These are phyloP conservation scores for Strigomonas culicis DNA, from an alignment of 208 protist genomes.

Conservation along the genomic window DNA sequence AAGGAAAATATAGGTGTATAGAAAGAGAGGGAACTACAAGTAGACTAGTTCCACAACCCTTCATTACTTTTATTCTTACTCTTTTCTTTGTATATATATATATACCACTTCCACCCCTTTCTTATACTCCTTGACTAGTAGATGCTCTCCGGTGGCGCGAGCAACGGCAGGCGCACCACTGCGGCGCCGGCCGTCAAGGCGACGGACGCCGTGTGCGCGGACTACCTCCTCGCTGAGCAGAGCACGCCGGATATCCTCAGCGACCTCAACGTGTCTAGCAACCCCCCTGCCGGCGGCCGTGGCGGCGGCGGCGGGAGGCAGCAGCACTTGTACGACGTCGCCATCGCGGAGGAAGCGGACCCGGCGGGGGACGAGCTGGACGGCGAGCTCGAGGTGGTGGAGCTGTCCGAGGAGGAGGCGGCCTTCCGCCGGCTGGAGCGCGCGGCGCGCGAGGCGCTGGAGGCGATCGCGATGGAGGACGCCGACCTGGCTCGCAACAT, in stretches of 20 bases:
- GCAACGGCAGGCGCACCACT: not conserved
- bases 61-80: conserved; percentile 11
- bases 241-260: no score
- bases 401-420: conserved; percentile 18
- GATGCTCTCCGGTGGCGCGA: not conserved
- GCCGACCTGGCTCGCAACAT: conserved; percentile 29
- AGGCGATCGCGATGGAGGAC: conserved; percentile 61
- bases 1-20: not conserved
- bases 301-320: not conserved
- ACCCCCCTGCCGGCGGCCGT: no score
- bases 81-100: conserved; percentile 14
- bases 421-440: conserved; percentile 51
- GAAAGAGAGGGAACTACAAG: not conserved
- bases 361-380: not conserved
- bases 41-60: not conserved
- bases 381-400: not conserved
- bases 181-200: no score
- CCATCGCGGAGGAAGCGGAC: not conserved
- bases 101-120: conserved; percentile 2
- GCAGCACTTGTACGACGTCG: not conserved
- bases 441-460: conserved; percentile 57
- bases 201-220: no score
- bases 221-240: no score
- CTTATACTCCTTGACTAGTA: not conserved
- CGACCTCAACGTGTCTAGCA: no score